Conservation (phyloP, 345 rosid genomes). For the Aegle marmelos region DNA sequence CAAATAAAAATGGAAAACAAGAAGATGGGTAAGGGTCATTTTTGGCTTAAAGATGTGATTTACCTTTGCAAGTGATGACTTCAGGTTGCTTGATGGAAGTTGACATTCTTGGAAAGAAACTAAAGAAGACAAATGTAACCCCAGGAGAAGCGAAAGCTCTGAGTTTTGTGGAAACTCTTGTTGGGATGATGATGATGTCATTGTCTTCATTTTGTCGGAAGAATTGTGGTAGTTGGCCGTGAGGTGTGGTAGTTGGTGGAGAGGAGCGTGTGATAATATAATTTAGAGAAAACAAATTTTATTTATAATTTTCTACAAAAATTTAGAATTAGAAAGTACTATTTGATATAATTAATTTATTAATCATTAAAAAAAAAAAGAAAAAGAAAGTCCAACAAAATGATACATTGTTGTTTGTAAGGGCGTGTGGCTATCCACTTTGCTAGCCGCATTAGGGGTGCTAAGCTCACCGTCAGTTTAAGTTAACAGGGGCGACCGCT, state of each 20-base stretch:
- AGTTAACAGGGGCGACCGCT: too few relatives aligned
- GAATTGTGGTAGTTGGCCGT: background rate
- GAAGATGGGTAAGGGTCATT: background rate
- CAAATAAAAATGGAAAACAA: background rate
- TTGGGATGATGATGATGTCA: background rate
- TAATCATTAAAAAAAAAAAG: too few relatives aligned
- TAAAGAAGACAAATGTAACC: background rate
- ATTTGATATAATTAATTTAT: too few relatives aligned
- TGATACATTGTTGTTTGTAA: too few relatives aligned
- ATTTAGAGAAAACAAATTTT: background rate
- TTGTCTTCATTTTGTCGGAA: background rate
- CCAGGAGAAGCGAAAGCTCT: background rate
- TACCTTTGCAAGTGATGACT: conserved; percentile 48
- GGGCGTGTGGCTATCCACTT: too few relatives aligned
- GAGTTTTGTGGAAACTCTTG: background rate
- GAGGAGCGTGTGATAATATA: background rate
- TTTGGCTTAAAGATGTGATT: background rate
- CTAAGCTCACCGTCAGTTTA: too few relatives aligned
- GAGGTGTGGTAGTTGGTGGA: background rate
- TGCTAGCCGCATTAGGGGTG: too few relatives aligned
- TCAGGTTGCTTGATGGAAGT: background rate
- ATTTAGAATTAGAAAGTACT: too few relatives aligned
- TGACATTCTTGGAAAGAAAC: background rate
- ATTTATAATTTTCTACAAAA: too few relatives aligned
- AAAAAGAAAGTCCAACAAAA: too few relatives aligned